Percentiles rank a stretch among this genome's conserved stretches.
Conservation (phyloP, 2,329 filamentous ascomycete genomes). For the Aspergillus glaucus region DNA sequence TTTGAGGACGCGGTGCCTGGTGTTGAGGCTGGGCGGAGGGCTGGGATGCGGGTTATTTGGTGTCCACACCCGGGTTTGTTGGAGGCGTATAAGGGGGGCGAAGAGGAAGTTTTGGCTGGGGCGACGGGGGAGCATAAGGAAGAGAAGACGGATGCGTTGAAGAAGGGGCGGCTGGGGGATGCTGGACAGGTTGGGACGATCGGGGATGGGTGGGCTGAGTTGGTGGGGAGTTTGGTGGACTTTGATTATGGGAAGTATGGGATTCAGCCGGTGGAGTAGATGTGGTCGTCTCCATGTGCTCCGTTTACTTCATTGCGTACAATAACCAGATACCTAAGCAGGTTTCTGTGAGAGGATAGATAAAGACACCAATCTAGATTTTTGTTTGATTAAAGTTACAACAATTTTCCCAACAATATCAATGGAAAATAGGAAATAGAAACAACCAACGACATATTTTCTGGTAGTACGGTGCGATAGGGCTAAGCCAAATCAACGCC, state of each 20-base stretch:
- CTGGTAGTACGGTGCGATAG: background rate
- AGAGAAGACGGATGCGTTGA: slow-evolving; percentile 39
- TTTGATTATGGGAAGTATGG: slow-evolving; percentile 58
- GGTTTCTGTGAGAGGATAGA: background rate
- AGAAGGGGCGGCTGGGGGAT: slow-evolving; percentile 31
- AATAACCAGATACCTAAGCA: background rate
- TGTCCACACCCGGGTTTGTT: slow-evolving; percentile 74
- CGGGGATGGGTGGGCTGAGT: slow-evolving; percentile 55
- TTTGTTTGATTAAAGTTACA: background rate
- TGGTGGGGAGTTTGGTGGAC: slow-evolving; percentile 48
- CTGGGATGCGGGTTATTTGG: slow-evolving; percentile 94
- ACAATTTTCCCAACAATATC: background rate
- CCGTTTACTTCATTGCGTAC: background rate
- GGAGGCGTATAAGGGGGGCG: slow-evolving; percentile 67
- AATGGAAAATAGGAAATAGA: background rate
- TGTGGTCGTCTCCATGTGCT: too few species aligned
- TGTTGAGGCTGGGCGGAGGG: slow-evolving; percentile 81
- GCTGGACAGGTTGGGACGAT: slow-evolving; percentile 49
- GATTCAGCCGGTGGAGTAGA: slow-evolving; percentile 33
- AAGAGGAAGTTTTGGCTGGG: slow-evolving; percentile 77
- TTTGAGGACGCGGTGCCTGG: slow-evolving; percentile 95
- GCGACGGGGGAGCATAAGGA: slow-evolving; percentile 64
- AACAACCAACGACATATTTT: background rate
- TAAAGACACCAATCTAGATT: background rate
- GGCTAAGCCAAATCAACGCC: background rate